Evolutionary conservation across 148 eudicot species (phyloP), one percentile per base, ranked within the genome.

Genomic region (Camellia japonica): DNA sequence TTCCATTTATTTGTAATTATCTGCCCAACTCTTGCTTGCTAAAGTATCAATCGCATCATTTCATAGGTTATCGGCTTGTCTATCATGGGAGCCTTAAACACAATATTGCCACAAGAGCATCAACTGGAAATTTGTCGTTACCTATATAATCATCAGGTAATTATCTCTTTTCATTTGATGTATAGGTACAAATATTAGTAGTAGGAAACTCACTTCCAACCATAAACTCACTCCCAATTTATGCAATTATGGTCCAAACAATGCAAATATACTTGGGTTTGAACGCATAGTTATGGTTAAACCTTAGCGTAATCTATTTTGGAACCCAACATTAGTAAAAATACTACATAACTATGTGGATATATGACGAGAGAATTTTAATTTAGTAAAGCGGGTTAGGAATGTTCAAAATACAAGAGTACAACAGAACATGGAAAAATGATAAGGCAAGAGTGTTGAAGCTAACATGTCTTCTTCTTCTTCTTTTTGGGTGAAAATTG

Each of bases 71-170:
- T 87, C 30, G 42, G 81, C 13, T 78, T 87, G 62, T 81, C 19
- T 15, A 67, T 87, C 42, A 83, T 80, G 84, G 88, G 83, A 6
- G 82, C 82, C 14, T 20, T 87, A 8, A 43, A 83, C 55, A 54
- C 75, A 42, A 60, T 76, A 23, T 81, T 87, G 51, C 44, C 86
- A 41, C 55, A 62, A 16, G 83, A 85, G 63, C 85, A 87, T 79
- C 79, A 76, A 13, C 75, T 60, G 19, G 90, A 87, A 46, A 85
- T 87, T 51, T 56, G 74, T 15, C 88, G 90, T 14, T 87, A 83
- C 68, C 1, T 85, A 8, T 85, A 85, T 74, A 87, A 87, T 38
- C 90, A 87, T 76, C 90, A 87, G 86, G 90, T 80, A 49, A 76
- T 20, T 51, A 4, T 19, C 60, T 30, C 47, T 19, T 72, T 51